Conservation (phyloP, 1,284 basidiomycete species). For the Vanrija sp. region DNA sequence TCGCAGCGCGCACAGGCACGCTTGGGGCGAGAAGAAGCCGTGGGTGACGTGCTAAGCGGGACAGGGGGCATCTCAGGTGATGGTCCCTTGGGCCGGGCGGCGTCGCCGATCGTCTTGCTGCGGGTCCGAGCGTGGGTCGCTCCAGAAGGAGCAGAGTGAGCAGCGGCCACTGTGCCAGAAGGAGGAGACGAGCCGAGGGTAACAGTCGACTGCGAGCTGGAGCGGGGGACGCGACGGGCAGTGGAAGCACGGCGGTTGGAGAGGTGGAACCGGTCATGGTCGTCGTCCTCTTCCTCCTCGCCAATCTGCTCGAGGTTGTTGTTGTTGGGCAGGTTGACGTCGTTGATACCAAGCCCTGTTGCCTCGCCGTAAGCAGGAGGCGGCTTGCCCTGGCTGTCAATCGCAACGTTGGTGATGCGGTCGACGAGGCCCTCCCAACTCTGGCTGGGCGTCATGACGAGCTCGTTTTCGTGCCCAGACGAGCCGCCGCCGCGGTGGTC, state of each 20-base stretch:
- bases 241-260: background rate
- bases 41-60: background rate
- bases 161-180: background rate
- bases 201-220: conserved; percentile 16
- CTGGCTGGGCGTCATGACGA: conserved; percentile 44
- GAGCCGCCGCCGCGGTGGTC: conserved; percentile 17
- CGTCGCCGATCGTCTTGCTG: too few species aligned
- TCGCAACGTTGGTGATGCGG: conserved; percentile 6
- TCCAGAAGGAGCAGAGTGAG: background rate
- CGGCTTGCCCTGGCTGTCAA: background rate
- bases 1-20: conserved; percentile 62
- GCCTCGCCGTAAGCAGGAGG: conserved; percentile 3
- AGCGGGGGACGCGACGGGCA: conserved; percentile 4
- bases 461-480: conserved; percentile 29
- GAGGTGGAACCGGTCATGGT: conserved; percentile 23
- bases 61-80: too few species aligned
- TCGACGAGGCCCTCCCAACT: conserved; percentile 43
- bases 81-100: too few species aligned
- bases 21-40: background rate
- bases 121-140: too few species aligned
- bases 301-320: conserved; percentile 34
- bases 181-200: background rate
- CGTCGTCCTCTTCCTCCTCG: conserved; percentile 31
- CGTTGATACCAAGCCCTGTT: conserved; percentile 1
- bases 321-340: conserved; percentile 4